Percentiles rank a stretch among this genome's conserved stretches.
Evolutionary conservation across 345 rosid species (phyloP).

Genomic region (Pelargonium nanum): DNA sequence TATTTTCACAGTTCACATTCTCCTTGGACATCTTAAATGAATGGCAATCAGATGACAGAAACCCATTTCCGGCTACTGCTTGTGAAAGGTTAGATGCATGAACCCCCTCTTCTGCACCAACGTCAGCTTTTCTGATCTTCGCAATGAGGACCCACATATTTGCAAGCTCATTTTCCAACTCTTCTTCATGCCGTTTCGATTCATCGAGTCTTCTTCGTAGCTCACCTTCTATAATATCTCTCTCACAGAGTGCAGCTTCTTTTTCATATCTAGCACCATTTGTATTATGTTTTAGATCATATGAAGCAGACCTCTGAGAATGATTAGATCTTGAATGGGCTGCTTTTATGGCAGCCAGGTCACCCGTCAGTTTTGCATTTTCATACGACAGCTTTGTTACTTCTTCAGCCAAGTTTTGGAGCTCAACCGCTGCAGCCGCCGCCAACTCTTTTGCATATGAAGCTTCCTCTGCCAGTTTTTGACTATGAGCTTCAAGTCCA

Average conservation of each 20-base stretch:
- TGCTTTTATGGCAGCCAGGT: conserved; percentile 38
- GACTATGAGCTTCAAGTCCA: conserved; percentile 40
- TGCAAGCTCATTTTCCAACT: conserved; percentile 52
- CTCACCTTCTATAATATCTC: conserved; percentile 28
- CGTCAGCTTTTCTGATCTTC: conserved; percentile 31
- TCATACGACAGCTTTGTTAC: conserved; percentile 57
- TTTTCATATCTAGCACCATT: conserved; percentile 20
- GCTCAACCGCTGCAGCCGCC: conserved; percentile 61
- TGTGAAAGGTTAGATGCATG: conserved; percentile 12
- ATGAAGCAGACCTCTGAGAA: conserved; percentile 19
- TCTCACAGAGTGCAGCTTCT: conserved; percentile 31
- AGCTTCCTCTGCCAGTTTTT: conserved; percentile 54
- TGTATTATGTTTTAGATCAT: conserved; percentile 20
- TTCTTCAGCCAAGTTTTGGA: conserved; percentile 56
- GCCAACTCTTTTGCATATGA: conserved; percentile 68
- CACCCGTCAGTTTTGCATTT: conserved; percentile 46
- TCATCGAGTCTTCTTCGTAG: conserved; percentile 36
- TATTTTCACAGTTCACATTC: conserved; percentile 15
- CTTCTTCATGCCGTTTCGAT: conserved; percentile 41
- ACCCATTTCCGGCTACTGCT: conserved; percentile 17
- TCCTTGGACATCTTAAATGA: conserved; percentile 16
- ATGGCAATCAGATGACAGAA: conserved; percentile 16
- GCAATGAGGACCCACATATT: conserved; percentile 54
- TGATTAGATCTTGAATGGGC: conserved; percentile 21
- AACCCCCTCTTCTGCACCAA: conserved; percentile 15